Conservation (phyloP, 176 grass and related monocot genomes). For the Oryza glumipatula region DNA sequence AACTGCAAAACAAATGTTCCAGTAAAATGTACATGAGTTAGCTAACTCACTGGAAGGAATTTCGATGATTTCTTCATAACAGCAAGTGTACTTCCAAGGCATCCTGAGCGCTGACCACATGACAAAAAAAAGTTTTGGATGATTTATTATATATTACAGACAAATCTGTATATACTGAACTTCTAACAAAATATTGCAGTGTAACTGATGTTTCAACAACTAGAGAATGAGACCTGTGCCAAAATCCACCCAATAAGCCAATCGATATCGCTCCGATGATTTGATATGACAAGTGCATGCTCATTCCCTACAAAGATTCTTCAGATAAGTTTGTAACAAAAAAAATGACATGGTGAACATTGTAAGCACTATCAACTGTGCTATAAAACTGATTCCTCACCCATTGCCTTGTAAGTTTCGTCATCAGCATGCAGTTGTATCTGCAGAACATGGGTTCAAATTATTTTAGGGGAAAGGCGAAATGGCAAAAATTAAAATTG, state of each 20-base stretch:
- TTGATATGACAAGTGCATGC: slow-evolving; percentile 74
- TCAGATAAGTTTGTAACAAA: slow-evolving; percentile 31
- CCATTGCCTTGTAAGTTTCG: slow-evolving; percentile 67
- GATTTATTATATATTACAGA: not conserved
- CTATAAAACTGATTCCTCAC: slow-evolving; percentile 44
- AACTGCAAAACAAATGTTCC: not conserved
- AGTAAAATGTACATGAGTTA: slow-evolving; percentile 23
- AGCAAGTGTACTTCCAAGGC: slow-evolving; percentile 88
- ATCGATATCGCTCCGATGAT: slow-evolving; percentile 90
- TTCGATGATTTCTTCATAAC: slow-evolving; percentile 97
- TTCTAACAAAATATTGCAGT: slow-evolving; percentile 7
- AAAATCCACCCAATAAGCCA: slow-evolving; percentile 96
- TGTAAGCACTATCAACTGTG: slow-evolving; percentile 16
- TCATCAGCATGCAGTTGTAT: slow-evolving; percentile 67
- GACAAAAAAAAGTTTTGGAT: not conserved
- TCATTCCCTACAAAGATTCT: slow-evolving; percentile 68
- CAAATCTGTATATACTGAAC: not conserved
- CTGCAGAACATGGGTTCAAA: slow-evolving; percentile 40
- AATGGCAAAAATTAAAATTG: not conserved
- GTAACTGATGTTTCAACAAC: slow-evolving; percentile 12
- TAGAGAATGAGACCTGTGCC: slow-evolving; percentile 61
- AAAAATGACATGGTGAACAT: not conserved
- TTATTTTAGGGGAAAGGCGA: not conserved
- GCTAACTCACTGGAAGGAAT: slow-evolving; percentile 72
- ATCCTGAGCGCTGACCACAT: slow-evolving; percentile 74